A percentile compares a stretch with the other conserved stretches of the same genome.
phyloP scores from a whole-genome alignment of 768 basidiomycete genomes.

The Agaricus sinodeliciosus region DNA sequence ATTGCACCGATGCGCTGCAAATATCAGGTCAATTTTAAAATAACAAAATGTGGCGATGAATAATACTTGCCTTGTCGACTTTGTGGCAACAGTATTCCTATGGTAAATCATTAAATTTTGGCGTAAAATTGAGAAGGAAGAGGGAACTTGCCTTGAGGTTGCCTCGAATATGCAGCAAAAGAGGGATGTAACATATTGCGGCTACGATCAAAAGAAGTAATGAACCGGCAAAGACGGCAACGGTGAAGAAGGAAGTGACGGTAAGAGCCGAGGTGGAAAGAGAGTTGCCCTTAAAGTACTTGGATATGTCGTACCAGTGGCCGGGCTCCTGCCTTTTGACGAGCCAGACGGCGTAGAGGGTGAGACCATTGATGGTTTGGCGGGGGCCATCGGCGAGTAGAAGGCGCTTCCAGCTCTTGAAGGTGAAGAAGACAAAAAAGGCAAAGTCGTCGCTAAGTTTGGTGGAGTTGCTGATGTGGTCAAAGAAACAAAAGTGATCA shows the following conservation, averaged over 20 bases:
- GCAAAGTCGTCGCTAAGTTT: slow-evolving; percentile 97
- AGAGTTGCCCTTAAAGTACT: slow-evolving; percentile 75
- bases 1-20: slow-evolving; percentile 84
- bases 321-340: slow-evolving; percentile 32
- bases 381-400: slow-evolving; percentile 92
- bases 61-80: slow-evolving; percentile 77
- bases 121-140: not conserved
- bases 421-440: slow-evolving; percentile 98
- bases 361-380: slow-evolving; percentile 95
- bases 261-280: slow-evolving; percentile 79
- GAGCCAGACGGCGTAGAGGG: slow-evolving; percentile 84
- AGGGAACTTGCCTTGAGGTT: slow-evolving; percentile 74
- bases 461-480: slow-evolving; percentile 91
- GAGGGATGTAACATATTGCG: slow-evolving; percentile 86
- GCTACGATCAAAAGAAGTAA: slow-evolving; percentile 77
- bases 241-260: slow-evolving; percentile 86
- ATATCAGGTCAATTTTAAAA: not conserved
- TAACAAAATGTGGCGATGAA: not conserved
- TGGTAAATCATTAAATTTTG: slow-evolving; percentile 7
- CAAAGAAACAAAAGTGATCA: slow-evolving; percentile 97
- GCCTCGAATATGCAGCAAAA: slow-evolving; percentile 92
- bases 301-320: slow-evolving; percentile 61
- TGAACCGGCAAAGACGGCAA: slow-evolving; percentile 80
- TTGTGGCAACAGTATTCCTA: slow-evolving; percentile 98
- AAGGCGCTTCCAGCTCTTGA: slow-evolving; percentile 74